Base-by-base conservation (phyloP, 2,329 filamentous ascomycete species). In the Clarireedia paspali region DNA sequence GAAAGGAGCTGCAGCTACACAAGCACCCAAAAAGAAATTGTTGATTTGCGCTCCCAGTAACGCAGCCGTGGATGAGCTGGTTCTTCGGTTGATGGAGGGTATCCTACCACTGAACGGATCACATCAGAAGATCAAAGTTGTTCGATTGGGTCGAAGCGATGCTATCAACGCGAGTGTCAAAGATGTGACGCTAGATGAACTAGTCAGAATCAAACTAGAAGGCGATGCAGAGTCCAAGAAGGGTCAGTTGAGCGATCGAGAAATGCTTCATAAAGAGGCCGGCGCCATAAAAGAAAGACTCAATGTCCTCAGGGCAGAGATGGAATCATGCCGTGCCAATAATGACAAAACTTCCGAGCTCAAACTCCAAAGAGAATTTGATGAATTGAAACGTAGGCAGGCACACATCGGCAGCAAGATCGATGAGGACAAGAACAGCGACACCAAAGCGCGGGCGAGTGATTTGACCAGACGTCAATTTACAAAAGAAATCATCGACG, bases 11-110 rank as follows among this genome's bases (percentile, higher is more conserved):
- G 68, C 64, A 63, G 62, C 69, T 57, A 64, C 63, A 60, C 70
- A 54, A 42, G 44, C 38, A 7, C 64, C 62, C 17, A 75, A 81
- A 2, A 96, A 95, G 73, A 99, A 97, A 71, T 77, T 99, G 26
- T 80, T 99, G 26, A 89, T 99, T 24, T 99, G 94, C 68, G 94
- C 94, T n/a, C 94, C 94, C 14, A 97, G 91, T 77, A 99, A 99
- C 71, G 94, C 94, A 6, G 94, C 94, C 34, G 94, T 99, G 5
- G 94, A 99, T 69, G 94, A 99, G 70, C 71, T 99, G 60, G 94
- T 99, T 17, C 84, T 96, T 70, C 87, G 94, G 74, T 80, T 99
- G 66, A 97, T 95, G 72, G 77, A 83, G 53, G 94, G 94, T 4
- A 80, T 99, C 52, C 92, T 85, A 67, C 91, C 89, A 0, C 77